A percentile compares a stretch with the other conserved stretches of the same genome.
These are phyloP conservation scores for Rhinocladiella mackenziei DNA, from an alignment of 2,329 filamentous ascomycete species.

Conservation along the genomic window DNA sequence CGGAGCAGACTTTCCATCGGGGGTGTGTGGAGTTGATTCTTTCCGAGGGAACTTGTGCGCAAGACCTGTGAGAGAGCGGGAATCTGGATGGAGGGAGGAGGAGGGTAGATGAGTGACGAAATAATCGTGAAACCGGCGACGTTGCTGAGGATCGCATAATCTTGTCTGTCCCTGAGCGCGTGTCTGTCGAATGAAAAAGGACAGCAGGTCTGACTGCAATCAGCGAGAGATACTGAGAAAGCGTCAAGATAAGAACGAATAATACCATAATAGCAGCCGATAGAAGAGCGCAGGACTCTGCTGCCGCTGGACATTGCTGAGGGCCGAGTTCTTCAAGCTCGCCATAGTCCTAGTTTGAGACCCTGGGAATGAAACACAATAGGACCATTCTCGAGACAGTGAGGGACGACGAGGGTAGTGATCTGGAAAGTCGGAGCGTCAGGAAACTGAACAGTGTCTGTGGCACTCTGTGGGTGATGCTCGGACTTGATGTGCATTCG, in stretches of 20 bases:
- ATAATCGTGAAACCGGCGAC: constrained; percentile 79
- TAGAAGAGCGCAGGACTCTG: constrained; percentile 16
- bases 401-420: not conserved
- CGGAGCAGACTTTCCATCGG: constrained; percentile 51
- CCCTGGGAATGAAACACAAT: not conserved
- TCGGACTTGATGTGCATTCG: too few relatives aligned
- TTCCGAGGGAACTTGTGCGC: constrained; percentile 84
- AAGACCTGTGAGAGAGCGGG: constrained; percentile 57
- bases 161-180: constrained; percentile 16
- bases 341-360: constrained; percentile 23
- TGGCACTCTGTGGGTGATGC: too few relatives aligned
- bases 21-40: constrained; percentile 73
- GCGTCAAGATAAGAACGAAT: constrained; percentile 22
- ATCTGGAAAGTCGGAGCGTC: not conserved
- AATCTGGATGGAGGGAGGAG: constrained; percentile 87
- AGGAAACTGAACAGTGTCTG: too few relatives aligned
- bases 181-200: constrained; percentile 33
- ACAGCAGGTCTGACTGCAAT: constrained; percentile 35
- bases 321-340: constrained; percentile 13
- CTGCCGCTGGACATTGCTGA: constrained; percentile 25
- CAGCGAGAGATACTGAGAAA: constrained; percentile 4
- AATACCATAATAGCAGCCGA: constrained; percentile 25
- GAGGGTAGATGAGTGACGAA: constrained; percentile 95
- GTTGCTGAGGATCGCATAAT: constrained; percentile 27
- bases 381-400: constrained; percentile 7